A percentile compares a stretch with the other conserved stretches of the same genome.
These are phyloP conservation scores for Huntiella decipiens DNA, from an alignment of 2,329 filamentous ascomycete species.

Conservation along the genomic window DNA sequence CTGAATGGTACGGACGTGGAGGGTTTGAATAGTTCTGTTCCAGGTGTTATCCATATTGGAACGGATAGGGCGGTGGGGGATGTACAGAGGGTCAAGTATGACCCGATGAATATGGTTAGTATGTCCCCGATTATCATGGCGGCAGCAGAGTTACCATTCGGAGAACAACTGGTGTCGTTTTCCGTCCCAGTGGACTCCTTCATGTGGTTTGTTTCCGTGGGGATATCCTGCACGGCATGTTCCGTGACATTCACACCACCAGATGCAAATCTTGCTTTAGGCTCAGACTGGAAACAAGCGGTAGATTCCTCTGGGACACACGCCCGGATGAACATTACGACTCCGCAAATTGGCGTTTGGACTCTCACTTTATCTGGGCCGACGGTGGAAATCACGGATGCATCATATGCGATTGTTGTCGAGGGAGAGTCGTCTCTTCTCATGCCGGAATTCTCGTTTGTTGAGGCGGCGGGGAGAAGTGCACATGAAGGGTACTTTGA, in stretches of 20 bases:
- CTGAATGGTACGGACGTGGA: neutral
- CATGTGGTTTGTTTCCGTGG: slow-evolving; percentile 9
- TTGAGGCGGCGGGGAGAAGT: slow-evolving; percentile 8
- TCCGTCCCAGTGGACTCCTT: slow-evolving; percentile 9
- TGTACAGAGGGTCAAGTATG: neutral
- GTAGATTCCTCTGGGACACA: slow-evolving; percentile 9
- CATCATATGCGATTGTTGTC: slow-evolving; percentile 9
- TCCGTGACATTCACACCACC: slow-evolving; percentile 4
- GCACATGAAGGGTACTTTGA: slow-evolving; percentile 12
- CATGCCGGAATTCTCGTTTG: slow-evolving; percentile 10
- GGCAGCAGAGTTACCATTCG: neutral
- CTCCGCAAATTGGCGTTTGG: slow-evolving; percentile 10
- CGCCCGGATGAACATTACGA: slow-evolving; percentile 9
- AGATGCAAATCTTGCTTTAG: neutral
- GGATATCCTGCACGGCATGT: slow-evolving; percentile 10
- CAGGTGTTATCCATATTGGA: too few species aligned
- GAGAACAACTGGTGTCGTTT: neutral
- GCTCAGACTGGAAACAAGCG: slow-evolving; percentile 8
- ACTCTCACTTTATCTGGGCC: slow-evolving; percentile 1
- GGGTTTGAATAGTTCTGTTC: neutral
- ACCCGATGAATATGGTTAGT: slow-evolving; percentile 7
- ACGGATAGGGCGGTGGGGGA: too few species aligned
- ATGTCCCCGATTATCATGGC: slow-evolving; percentile 7
- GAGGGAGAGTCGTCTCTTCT: slow-evolving; percentile 8
- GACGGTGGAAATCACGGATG: neutral